Conservation (phyloP, 768 basidiomycete genomes). For the Calocera viscosa region DNA sequence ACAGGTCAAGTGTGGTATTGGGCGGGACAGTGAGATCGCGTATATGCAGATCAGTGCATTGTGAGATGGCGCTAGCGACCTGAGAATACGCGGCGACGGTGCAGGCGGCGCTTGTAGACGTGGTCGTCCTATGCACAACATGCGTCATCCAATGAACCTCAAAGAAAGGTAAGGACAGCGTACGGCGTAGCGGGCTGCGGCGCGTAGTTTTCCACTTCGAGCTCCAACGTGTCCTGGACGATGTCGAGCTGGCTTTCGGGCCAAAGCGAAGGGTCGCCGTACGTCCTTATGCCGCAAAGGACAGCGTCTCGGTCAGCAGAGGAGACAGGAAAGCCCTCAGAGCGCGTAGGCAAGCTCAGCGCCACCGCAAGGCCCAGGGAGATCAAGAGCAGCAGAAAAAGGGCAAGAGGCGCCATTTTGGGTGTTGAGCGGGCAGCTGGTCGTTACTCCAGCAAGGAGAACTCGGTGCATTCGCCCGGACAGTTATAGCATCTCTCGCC, state of each 20-base stretch:
- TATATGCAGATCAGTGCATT: conserved; percentile 13
- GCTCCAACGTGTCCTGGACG: conserved; percentile 11
- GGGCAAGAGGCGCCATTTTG: neutral
- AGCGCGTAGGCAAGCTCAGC: neutral
- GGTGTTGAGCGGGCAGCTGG: neutral
- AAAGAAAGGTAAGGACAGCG: neutral
- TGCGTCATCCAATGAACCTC: neutral
- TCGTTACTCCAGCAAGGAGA: neutral
- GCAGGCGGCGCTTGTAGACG: conserved; percentile 11
- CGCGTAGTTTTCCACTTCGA: conserved; percentile 11
- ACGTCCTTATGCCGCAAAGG: conserved; percentile 16
- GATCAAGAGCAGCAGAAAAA: neutral
- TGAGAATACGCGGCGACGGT: conserved; percentile 14
- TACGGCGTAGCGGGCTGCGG: conserved; percentile 10
- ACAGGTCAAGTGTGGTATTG: conserved; percentile 13
- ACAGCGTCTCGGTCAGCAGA: conserved; percentile 12
- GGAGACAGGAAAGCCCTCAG: conserved; percentile 13
- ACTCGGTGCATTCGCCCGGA: neutral
- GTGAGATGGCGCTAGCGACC: conserved; percentile 9
- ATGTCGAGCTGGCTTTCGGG: conserved; percentile 12
- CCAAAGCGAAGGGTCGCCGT: conserved; percentile 13
- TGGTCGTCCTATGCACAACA: neutral
- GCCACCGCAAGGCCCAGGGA: neutral
- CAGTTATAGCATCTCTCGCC: neutral
- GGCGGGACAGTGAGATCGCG: conserved; percentile 14